phyloP scores from a whole-genome alignment of 768 basidiomycete species.

The Podaxis sp. region DNA sequence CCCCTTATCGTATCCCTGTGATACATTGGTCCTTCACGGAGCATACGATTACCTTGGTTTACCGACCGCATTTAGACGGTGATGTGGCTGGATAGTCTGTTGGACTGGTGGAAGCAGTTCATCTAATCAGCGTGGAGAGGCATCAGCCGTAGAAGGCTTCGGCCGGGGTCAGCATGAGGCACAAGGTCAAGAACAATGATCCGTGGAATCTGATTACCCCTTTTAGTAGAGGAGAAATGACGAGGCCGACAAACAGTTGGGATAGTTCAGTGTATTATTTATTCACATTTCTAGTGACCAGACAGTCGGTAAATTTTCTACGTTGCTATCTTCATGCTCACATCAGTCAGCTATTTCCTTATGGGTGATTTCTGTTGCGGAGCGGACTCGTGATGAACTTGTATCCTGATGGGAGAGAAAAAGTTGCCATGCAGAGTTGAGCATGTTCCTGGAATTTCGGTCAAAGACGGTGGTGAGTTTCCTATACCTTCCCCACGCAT shows the following conservation, averaged over 20 bases:
- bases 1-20: constrained; percentile 91
- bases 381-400: too few species aligned
- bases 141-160: too few species aligned
- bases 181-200: neutral
- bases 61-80: constrained; percentile 57
- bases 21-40: constrained; percentile 27
- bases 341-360: constrained; percentile 62
- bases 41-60: neutral
- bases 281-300: too few species aligned
- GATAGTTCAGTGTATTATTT: too few species aligned
- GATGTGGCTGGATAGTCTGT: constrained; percentile 53
- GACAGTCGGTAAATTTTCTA: too few species aligned
- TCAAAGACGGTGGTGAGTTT: neutral
- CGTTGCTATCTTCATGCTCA: too few species aligned
- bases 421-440: constrained; percentile 52
- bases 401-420: neutral
- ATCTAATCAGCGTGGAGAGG: neutral
- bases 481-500: neutral
- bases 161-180: neutral
- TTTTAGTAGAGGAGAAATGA: too few species aligned
- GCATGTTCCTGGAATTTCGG: constrained; percentile 46
- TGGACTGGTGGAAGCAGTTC: constrained; percentile 35
- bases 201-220: too few species aligned
- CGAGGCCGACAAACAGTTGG: too few species aligned
- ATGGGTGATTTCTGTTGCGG: neutral